These are phyloP conservation scores for Sonneratia caseolaris DNA, from an alignment of 345 rosid species.

Conservation along the genomic window DNA sequence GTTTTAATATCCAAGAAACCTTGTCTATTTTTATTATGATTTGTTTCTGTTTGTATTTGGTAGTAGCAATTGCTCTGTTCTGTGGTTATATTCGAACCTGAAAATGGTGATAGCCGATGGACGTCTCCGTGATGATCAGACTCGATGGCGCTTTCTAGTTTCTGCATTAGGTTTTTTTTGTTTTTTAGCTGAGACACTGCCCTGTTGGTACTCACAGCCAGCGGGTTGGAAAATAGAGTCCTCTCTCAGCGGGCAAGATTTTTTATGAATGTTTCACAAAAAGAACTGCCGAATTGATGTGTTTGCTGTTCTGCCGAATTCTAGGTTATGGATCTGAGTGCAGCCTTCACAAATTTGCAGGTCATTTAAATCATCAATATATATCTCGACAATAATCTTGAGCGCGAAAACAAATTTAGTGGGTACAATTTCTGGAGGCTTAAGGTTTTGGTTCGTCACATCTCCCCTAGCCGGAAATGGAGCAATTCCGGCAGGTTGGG, in stretches of 20 bases:
- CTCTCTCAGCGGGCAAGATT: neutral
- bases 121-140: neutral
- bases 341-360: neutral
- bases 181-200: neutral
- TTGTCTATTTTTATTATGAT: neutral
- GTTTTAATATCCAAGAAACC: neutral
- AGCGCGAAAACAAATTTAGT: neutral
- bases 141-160: neutral
- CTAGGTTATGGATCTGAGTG: neutral
- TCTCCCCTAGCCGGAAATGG: constrained; percentile 27
- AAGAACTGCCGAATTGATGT: neutral
- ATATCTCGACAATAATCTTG: neutral
- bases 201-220: neutral
- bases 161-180: neutral
- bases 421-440: neutral
- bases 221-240: neutral
- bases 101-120: neutral
- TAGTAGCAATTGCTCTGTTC: neutral
- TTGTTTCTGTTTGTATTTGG: neutral
- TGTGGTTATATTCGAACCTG: neutral
- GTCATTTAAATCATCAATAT: neutral
- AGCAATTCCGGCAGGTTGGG: constrained; percentile 80
- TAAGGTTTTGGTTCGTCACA: neutral
- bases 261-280: neutral
- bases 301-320: neutral